These are phyloP conservation scores for Rubus idaeus DNA, from an alignment of 306 rosid species.

Conservation along the genomic window DNA sequence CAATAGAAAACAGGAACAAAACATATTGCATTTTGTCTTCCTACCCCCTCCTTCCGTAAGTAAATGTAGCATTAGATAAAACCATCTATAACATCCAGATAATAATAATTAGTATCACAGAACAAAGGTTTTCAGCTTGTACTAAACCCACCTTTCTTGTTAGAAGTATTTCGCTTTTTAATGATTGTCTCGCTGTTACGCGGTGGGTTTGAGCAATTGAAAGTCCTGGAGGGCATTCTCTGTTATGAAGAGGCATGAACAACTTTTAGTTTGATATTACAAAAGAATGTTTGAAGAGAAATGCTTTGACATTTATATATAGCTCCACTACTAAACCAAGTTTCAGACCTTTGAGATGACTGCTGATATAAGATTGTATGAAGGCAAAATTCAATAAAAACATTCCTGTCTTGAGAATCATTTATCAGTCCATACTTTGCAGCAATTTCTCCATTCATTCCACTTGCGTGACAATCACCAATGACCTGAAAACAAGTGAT, in stretches of 20 bases:
- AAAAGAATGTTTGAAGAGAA: constrained; percentile 20
- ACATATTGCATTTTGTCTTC: neutral
- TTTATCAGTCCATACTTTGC: constrained; percentile 58
- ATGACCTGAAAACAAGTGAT: constrained; percentile 61
- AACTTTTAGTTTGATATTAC: constrained; percentile 14
- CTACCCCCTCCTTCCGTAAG: neutral
- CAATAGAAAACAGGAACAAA: neutral
- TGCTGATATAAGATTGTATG: constrained; percentile 84
- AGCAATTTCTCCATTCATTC: constrained; percentile 61
- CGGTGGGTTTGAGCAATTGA: constrained; percentile 72
- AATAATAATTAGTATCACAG: constrained; percentile 4
- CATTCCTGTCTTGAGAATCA: constrained; percentile 52
- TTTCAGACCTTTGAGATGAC: constrained; percentile 65
- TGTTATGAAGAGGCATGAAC: constrained; percentile 43
- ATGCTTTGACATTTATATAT: constrained; percentile 4
- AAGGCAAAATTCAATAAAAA: constrained; percentile 82
- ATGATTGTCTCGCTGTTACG: constrained; percentile 68
- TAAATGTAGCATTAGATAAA: neutral
- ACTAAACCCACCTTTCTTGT: constrained; percentile 58
- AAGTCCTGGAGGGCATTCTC: constrained; percentile 77
- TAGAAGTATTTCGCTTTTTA: constrained; percentile 55
- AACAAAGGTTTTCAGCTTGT: constrained; percentile 19
- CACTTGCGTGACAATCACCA: constrained; percentile 75
- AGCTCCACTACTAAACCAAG: constrained; percentile 23
- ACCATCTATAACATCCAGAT: neutral